Evolutionary conservation across 75 land plant genomes (phyloP), one percentile per base, ranked within the genome.

Genomic region (Picea glauca): DNA sequence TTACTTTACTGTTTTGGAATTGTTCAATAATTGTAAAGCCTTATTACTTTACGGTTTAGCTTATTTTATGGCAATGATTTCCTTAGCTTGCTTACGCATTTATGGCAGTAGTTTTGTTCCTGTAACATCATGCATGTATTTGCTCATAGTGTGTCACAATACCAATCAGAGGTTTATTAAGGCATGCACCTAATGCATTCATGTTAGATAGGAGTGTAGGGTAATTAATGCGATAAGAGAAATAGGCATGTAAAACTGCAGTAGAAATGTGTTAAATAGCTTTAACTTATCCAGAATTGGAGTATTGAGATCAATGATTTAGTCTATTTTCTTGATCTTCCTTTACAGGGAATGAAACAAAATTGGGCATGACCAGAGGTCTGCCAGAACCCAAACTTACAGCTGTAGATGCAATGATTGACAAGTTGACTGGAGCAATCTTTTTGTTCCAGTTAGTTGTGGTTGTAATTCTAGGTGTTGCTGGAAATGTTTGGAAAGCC

Each of bases 381-480:
- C 74, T 97, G 74, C 89, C 98, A 78, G 92, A 90, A 67, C 99
- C 99, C 62, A 97, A 97, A 77, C 86, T 97, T 31, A 97, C 99
- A 38, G 98, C 99, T 18, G 88, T 93, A 11, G 99, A 97, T 93
- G 98, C 92, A n/a, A 95, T 97, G 99, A 90, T 97, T 75, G 99
- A 97, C 87, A 97, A 95, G 84, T 87, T 97, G 76, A 94, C 99
- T 61, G 91, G 93, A 18, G 96, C 99, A 64, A 93, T 97, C 60
- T 97, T 97, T 84, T 56, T 93, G 33, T 97, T 97, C 65, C 99
- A 97, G 80, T 81, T 97, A 57, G 93, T 94, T 43, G 98, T 97
- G 5, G 99, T 97, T 15, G 80, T 92, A 76, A 96, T 97, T 76
- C 87, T 97, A 8, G 99, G 99, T 32, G 82, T 90, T 72, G 92